Percentiles rank a stretch among this genome's conserved stretches.
phyloP scores from a whole-genome alignment of 1,284 basidiomycete species.

The Rhizopogon hawkerae region DNA sequence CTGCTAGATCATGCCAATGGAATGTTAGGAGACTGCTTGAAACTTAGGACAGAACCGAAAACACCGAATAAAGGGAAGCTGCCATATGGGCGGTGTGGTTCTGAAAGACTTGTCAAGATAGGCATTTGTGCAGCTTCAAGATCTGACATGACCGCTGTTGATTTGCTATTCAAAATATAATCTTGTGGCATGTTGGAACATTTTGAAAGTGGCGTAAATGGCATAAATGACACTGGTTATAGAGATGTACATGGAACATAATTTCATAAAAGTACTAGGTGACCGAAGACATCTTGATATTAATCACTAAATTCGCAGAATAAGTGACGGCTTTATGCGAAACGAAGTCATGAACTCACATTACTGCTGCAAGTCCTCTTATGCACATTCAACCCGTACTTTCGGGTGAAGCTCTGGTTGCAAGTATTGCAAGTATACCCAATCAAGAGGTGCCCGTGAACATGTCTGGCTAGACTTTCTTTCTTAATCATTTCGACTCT shows the following conservation, averaged over 20 bases:
- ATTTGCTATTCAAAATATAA: neutral
- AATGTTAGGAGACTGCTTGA: too few relatives aligned
- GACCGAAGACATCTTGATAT: neutral
- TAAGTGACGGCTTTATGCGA: neutral
- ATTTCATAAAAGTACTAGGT: too few relatives aligned
- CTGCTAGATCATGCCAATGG: too few relatives aligned
- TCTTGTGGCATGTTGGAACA: neutral
- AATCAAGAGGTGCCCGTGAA: slow-evolving; percentile 16
- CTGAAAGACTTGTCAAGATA: too few relatives aligned
- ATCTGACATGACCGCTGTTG: too few relatives aligned
- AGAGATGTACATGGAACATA: neutral
- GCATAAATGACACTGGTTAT: neutral
- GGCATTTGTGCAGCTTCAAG: too few relatives aligned
- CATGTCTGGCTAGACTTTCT: slow-evolving; percentile 14
- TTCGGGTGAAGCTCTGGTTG: slow-evolving; percentile 14
- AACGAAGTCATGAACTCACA: neutral
- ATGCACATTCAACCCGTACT: slow-evolving; percentile 13
- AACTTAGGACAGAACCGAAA: too few relatives aligned
- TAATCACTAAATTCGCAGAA: neutral
- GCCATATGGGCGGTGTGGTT: too few relatives aligned
- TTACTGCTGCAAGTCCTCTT: neutral
- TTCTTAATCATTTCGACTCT: slow-evolving; percentile 10
- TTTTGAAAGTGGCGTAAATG: neutral
- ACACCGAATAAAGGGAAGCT: too few relatives aligned
- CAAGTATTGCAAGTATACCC: slow-evolving; percentile 20